phyloP scores from a whole-genome alignment of 2,329 filamentous ascomycete species.

The Penicillium sclerotigenum region DNA sequence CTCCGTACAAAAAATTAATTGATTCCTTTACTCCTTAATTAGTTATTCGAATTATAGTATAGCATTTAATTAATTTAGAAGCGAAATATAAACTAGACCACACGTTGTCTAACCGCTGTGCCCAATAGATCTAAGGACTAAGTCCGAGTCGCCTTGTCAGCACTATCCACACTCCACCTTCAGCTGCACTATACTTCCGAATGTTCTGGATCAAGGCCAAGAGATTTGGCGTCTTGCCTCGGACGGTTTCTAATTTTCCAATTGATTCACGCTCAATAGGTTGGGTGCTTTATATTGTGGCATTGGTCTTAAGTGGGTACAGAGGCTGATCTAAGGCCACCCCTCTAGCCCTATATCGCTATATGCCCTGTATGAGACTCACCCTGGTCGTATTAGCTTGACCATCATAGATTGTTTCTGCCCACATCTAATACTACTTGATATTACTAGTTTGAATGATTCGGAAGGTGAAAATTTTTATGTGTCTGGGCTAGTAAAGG shows the following conservation, averaged over 20 bases:
- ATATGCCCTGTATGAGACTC: not conserved
- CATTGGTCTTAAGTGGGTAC: not conserved
- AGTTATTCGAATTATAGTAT: not conserved
- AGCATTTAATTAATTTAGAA: not conserved
- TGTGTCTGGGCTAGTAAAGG: not conserved
- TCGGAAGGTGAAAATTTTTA: not conserved
- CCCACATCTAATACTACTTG: not conserved
- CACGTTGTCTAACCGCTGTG: not conserved
- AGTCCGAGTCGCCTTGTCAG: not conserved
- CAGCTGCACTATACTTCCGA: not conserved
- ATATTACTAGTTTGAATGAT: not conserved
- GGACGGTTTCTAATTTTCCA: not conserved
- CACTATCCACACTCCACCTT: not conserved
- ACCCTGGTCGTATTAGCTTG: not conserved
- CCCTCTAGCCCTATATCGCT: not conserved
- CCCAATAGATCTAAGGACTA: constrained; percentile 2
- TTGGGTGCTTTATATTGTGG: not conserved
- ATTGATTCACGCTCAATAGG: not conserved
- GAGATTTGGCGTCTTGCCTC: not conserved
- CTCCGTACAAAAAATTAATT: not conserved
- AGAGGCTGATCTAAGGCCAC: not conserved
- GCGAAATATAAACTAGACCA: not conserved
- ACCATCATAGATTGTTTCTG: not conserved
- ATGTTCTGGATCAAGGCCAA: not conserved
- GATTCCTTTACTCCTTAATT: not conserved